A percentile compares a stretch with the other conserved stretches of the same genome.
Evolutionary conservation across 176 grass and related monocot species (phyloP).

Genomic region (Microstegium vimineum): DNA sequence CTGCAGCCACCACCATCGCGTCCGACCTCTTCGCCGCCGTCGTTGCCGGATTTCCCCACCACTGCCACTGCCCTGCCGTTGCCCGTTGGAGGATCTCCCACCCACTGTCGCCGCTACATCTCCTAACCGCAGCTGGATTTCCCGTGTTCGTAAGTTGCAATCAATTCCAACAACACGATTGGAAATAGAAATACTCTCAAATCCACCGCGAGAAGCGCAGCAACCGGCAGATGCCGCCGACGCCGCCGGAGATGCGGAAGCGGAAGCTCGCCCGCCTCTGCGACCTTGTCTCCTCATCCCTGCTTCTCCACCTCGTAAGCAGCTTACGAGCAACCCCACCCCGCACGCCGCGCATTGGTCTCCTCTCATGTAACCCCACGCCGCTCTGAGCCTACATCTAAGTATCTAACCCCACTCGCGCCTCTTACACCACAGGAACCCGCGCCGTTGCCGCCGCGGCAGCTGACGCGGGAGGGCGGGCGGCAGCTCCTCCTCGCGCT

Average conservation of each 20-base stretch:
- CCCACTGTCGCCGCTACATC: too few relatives aligned
- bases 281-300: slow-evolving; percentile 49
- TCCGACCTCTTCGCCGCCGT: too few relatives aligned
- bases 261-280: slow-evolving; percentile 45
- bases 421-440: slow-evolving; percentile 34
- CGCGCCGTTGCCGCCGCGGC: background rate
- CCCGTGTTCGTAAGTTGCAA: too few relatives aligned
- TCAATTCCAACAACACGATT: too few relatives aligned
- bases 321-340: background rate
- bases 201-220: background rate
- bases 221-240: background rate
- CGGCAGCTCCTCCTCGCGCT: background rate
- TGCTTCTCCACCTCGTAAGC: slow-evolving; percentile 50
- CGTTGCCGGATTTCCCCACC: too few relatives aligned
- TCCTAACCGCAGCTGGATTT: too few relatives aligned
- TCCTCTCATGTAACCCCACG: background rate
- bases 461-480: background rate
- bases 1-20: too few relatives aligned
- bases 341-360: too few relatives aligned
- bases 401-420: slow-evolving; percentile 14
- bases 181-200: too few relatives aligned
- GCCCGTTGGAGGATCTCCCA: too few relatives aligned
- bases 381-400: slow-evolving; percentile 5
- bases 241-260: too few relatives aligned
- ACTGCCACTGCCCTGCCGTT: too few relatives aligned